Conservation (phyloP, 2,329 filamentous ascomycete genomes). For the Byssothecium circinans region DNA sequence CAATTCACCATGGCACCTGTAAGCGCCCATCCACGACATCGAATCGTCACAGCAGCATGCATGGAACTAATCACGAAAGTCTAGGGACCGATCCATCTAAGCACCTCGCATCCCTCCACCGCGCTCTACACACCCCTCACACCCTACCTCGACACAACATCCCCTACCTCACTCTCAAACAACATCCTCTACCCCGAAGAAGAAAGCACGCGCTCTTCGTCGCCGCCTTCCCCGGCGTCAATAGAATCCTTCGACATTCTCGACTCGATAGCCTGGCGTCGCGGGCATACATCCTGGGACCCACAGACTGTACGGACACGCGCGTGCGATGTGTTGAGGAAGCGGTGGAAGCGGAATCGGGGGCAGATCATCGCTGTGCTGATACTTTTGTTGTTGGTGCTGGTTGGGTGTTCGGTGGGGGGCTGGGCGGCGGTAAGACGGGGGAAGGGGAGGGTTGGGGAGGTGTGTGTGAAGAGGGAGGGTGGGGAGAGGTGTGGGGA, state of each 20-base stretch:
- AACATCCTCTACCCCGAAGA: slow-evolving; percentile 34
- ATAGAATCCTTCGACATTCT: slow-evolving; percentile 40
- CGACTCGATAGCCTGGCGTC: slow-evolving; percentile 36
- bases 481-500: slow-evolving; percentile 23
- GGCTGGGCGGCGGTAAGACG: slow-evolving; percentile 22
- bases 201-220: slow-evolving; percentile 28
- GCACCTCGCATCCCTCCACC: neutral
- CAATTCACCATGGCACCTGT: slow-evolving; percentile 29
- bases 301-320: neutral
- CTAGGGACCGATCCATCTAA: slow-evolving; percentile 2
- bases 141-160: slow-evolving; percentile 30
- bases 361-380: slow-evolving; percentile 18
- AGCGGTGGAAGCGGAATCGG: slow-evolving; percentile 24
- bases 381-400: slow-evolving; percentile 24
- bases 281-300: slow-evolving; percentile 25
- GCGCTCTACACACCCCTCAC: slow-evolving; percentile 27
- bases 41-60: neutral
- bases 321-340: slow-evolving; percentile 6
- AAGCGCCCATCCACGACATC: slow-evolving; percentile 16
- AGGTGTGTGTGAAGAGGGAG: slow-evolving; percentile 13
- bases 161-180: slow-evolving; percentile 17
- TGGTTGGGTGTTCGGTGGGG: slow-evolving; percentile 22
- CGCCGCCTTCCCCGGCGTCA: slow-evolving; percentile 39
- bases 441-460: slow-evolving; percentile 13
- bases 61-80: neutral